phyloP scores from a whole-genome alignment of 352 stramenopile genomes.

The Plasmopara muralis region DNA sequence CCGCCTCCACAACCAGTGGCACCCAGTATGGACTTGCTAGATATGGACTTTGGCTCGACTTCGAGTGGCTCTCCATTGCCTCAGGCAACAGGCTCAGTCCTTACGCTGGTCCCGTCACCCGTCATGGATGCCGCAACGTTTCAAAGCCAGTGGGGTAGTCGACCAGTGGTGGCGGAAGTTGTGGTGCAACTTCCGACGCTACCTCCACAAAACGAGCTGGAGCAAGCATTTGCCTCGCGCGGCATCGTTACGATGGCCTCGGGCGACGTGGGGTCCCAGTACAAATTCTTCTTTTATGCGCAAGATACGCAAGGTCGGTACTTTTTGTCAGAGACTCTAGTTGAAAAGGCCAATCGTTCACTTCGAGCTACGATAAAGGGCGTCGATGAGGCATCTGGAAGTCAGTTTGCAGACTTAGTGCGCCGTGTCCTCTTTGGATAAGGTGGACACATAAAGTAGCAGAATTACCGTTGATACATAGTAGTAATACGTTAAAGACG shows the following conservation, averaged over 20 bases:
- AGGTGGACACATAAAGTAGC: background rate
- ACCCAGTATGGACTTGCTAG: constrained; percentile 56
- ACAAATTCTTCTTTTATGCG: constrained; percentile 85
- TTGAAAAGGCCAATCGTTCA: constrained; percentile 60
- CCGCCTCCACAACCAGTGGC: constrained; percentile 19
- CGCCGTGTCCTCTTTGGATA: constrained; percentile 52
- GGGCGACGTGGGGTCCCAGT: constrained; percentile 68
- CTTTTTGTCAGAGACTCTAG: constrained; percentile 66
- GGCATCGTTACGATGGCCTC: constrained; percentile 77
- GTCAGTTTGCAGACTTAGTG: constrained; percentile 57
- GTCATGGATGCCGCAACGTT: constrained; percentile 69
- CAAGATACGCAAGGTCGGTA: constrained; percentile 55
- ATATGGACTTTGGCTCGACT: constrained; percentile 65
- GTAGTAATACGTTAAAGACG: too few species aligned
- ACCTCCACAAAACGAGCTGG: constrained; percentile 54
- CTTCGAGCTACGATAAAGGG: constrained; percentile 71
- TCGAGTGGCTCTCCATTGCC: constrained; percentile 10
- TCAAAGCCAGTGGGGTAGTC: constrained; percentile 64
- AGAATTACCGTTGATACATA: too few species aligned
- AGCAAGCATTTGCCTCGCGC: constrained; percentile 47
- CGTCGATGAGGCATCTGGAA: constrained; percentile 48
- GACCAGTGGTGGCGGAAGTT: constrained; percentile 57
- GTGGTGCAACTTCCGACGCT: constrained; percentile 52
- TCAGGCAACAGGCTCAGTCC: constrained; percentile 19
- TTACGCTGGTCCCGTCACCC: constrained; percentile 55